Conservation (phyloP, 352 stramenopile species). For the Pythium phragmiticola region DNA sequence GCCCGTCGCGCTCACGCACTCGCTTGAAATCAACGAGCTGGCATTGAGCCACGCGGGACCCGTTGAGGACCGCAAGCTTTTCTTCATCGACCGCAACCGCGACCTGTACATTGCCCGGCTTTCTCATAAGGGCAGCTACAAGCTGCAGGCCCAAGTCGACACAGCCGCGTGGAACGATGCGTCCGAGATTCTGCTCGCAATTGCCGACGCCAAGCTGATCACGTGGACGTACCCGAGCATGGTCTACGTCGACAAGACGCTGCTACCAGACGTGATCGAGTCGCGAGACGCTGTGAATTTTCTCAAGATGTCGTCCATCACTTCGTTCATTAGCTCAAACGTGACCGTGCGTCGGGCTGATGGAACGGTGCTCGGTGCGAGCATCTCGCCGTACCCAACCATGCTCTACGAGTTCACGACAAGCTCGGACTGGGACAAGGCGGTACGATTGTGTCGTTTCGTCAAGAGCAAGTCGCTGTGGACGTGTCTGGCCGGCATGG, state of each 20-base stretch:
- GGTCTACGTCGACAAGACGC: slow-evolving; percentile 90
- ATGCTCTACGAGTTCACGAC: slow-evolving; percentile 89
- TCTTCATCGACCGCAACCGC: slow-evolving; percentile 89
- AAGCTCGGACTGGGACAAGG: slow-evolving; percentile 88
- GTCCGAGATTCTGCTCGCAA: slow-evolving; percentile 84
- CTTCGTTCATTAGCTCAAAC: slow-evolving; percentile 82
- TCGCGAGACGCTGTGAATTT: slow-evolving; percentile 77
- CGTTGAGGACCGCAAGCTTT: slow-evolving; percentile 77
- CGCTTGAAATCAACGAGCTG: slow-evolving; percentile 78
- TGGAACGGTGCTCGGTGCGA: slow-evolving; percentile 80
- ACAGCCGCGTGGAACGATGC: slow-evolving; percentile 88
- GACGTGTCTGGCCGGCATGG: slow-evolving; percentile 90
- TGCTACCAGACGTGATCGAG: slow-evolving; percentile 81
- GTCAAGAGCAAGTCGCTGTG: slow-evolving; percentile 89
- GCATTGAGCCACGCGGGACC: slow-evolving; percentile 78
- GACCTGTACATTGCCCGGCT: slow-evolving; percentile 83
- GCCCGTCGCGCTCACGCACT: slow-evolving; percentile 59
- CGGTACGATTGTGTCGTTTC: slow-evolving; percentile 89
- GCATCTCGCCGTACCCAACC: slow-evolving; percentile 74
- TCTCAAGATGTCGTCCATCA: slow-evolving; percentile 83
- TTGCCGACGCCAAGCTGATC: slow-evolving; percentile 87
- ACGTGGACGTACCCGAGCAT: slow-evolving; percentile 92
- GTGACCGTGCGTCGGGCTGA: slow-evolving; percentile 88
- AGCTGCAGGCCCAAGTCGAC: slow-evolving; percentile 91
- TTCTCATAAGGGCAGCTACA: slow-evolving; percentile 60